phyloP scores from a whole-genome alignment of 352 stramenopile species.

The Blastocystis sp. region DNA sequence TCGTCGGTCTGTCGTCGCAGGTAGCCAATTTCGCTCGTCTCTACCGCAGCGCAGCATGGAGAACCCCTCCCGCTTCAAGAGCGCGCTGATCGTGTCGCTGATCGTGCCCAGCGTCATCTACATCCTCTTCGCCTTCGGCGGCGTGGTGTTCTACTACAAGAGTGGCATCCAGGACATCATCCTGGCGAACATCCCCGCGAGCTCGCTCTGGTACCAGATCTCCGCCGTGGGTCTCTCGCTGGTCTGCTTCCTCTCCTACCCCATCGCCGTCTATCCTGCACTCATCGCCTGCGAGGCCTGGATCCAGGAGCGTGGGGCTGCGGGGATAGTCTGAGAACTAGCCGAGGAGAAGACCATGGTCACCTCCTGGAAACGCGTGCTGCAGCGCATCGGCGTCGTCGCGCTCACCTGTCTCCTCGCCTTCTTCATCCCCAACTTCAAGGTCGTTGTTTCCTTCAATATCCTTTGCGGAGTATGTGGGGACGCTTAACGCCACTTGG shows the following conservation, averaged over 20 bases:
- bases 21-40: not conserved
- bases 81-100: constrained; percentile 24
- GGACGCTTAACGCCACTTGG: constrained; percentile 3
- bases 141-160: constrained; percentile 49
- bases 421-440: constrained; percentile 52
- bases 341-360: constrained; percentile 36
- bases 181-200: constrained; percentile 34
- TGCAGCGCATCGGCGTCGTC: constrained; percentile 31
- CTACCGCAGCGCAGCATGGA: constrained; percentile 21
- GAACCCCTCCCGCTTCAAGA: not conserved
- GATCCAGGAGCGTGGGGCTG: not conserved
- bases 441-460: constrained; percentile 53
- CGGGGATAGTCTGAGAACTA: not conserved
- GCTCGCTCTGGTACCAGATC: constrained; percentile 27
- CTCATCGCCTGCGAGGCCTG: constrained; percentile 47
- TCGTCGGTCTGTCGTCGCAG: constrained; percentile 41
- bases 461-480: constrained; percentile 1
- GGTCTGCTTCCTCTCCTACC: constrained; percentile 53
- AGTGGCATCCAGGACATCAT: constrained; percentile 44
- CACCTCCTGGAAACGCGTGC: constrained; percentile 32
- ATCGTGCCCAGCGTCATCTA: constrained; percentile 14
- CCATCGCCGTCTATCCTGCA: constrained; percentile 53
- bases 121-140: constrained; percentile 23
- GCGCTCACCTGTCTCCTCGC: constrained; percentile 36
- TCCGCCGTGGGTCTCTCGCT: constrained; percentile 45